phyloP scores from a whole-genome alignment of 108 stramenopile species.

The Fragilaria radians region DNA sequence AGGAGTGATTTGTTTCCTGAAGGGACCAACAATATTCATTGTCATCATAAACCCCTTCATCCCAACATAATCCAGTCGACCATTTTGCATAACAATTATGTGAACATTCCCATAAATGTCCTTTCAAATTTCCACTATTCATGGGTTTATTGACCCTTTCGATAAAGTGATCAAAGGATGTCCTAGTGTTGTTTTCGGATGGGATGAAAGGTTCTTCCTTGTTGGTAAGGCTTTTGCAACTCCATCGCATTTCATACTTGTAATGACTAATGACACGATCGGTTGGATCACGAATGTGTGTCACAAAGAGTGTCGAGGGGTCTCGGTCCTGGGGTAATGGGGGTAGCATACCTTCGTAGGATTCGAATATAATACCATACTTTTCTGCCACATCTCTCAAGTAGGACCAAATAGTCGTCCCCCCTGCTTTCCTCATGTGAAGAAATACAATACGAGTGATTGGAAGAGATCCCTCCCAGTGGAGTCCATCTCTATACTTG shows the following conservation, averaged over 20 bases:
- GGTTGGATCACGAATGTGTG: slow-evolving; percentile 2
- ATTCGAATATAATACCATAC: neutral
- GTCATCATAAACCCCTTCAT: neutral
- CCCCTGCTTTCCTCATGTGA: slow-evolving; percentile 10
- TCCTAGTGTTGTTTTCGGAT: neutral
- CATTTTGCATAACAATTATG: neutral
- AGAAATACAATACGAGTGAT: neutral
- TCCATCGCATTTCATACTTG: slow-evolving; percentile 13
- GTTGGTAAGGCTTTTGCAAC: neutral
- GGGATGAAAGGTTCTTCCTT: neutral
- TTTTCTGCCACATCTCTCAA: neutral
- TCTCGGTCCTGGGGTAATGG: neutral
- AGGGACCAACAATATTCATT: neutral
- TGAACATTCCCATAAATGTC: neutral
- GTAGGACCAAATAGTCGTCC: neutral
- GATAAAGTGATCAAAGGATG: neutral
- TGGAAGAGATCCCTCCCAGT: neutral
- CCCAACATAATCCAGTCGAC: slow-evolving; percentile 1
- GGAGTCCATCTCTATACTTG: neutral
- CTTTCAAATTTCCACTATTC: neutral
- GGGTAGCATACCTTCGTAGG: neutral
- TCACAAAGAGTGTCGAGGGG: slow-evolving; percentile 4
- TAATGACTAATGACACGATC: slow-evolving; percentile 5
- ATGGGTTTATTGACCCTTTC: neutral
- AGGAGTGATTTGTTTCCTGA: neutral